Percentiles rank a stretch among this genome's conserved stretches.
phyloP scores from a whole-genome alignment of 1,284 basidiomycete species.

The Trametes polyzona region DNA sequence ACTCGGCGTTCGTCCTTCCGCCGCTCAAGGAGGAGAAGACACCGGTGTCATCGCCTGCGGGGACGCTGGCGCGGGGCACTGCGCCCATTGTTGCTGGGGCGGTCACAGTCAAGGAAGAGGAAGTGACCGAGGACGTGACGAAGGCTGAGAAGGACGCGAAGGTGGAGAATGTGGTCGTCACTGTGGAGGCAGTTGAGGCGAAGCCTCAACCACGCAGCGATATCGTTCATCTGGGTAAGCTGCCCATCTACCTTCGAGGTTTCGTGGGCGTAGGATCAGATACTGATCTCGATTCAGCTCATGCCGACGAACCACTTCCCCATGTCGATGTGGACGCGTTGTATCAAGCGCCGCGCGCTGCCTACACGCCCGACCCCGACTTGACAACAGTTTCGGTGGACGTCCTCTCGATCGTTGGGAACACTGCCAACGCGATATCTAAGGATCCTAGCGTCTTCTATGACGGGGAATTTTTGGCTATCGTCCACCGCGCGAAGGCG shows the following conservation, averaged over 20 bases:
- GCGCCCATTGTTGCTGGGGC: conserved; percentile 23
- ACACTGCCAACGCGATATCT: conserved; percentile 47
- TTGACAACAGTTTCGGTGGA: conserved; percentile 71
- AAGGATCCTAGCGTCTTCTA: conserved; percentile 62
- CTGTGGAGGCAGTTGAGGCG: conserved; percentile 7
- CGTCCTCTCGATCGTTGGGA: conserved; percentile 59
- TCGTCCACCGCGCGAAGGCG: conserved; percentile 71
- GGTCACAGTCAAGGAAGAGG: conserved; percentile 1
- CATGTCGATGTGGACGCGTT: conserved; percentile 52
- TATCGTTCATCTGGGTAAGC: conserved; percentile 17
- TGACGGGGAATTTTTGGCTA: conserved; percentile 67
- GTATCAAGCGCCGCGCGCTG: conserved; percentile 35
- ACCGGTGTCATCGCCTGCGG: conserved; percentile 57
- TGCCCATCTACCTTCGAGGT: background rate
- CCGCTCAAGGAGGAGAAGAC: conserved; percentile 70
- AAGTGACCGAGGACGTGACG: background rate
- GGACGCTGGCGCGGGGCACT: conserved; percentile 50
- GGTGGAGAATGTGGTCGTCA: background rate
- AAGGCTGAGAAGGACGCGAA: background rate
- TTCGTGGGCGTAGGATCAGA: background rate
- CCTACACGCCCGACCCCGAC: conserved; percentile 42
- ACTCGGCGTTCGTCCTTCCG: conserved; percentile 63
- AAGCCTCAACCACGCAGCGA: conserved; percentile 8
- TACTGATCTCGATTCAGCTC: conserved; percentile 34
- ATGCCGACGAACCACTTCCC: conserved; percentile 51